These are phyloP conservation scores for Reutealis trisperma DNA, from an alignment of 345 rosid genomes.

Conservation along the genomic window DNA sequence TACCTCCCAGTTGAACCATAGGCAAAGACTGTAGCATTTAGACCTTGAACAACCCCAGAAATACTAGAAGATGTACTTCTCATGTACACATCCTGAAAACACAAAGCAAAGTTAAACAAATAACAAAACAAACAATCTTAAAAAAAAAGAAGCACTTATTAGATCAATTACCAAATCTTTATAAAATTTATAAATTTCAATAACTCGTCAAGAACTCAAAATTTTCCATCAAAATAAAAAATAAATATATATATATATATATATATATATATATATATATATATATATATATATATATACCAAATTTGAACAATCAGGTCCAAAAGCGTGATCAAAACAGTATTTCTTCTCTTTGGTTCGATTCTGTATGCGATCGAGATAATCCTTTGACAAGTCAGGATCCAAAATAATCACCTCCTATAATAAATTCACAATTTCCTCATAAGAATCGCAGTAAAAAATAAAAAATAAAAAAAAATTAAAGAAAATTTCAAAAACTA, in stretches of 20 bases:
- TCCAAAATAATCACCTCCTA: slow-evolving; percentile 85
- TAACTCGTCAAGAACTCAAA: neutral
- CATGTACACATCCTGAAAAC: slow-evolving; percentile 66
- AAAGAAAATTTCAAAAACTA: too few relatives aligned
- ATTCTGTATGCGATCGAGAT: slow-evolving; percentile 75
- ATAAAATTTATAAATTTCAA: neutral
- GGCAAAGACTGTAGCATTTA: slow-evolving; percentile 91
- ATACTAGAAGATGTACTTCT: slow-evolving; percentile 65
- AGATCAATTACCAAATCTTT: neutral
- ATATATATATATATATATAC: slow-evolving; percentile 17
- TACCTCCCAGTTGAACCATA: slow-evolving; percentile 99
- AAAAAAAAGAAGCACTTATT: neutral
- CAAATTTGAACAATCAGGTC: slow-evolving; percentile 66
- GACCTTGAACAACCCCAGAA: slow-evolving; percentile 88
- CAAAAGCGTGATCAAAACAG: slow-evolving; percentile 82
- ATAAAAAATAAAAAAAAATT: neutral
- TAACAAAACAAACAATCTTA: neutral
- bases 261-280: slow-evolving; percentile 12
- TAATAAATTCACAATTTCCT: neutral
- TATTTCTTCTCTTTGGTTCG: slow-evolving; percentile 85
- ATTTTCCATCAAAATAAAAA: neutral
- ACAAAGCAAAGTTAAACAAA: neutral
- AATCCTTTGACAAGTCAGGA: slow-evolving; percentile 86
- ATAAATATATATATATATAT: neutral
- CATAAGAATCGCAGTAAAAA: neutral